Evolutionary conservation across 2,329 filamentous ascomycete genomes (phyloP), one percentile per base, ranked within the genome.

Genomic region (Botrytis tulipae): DNA sequence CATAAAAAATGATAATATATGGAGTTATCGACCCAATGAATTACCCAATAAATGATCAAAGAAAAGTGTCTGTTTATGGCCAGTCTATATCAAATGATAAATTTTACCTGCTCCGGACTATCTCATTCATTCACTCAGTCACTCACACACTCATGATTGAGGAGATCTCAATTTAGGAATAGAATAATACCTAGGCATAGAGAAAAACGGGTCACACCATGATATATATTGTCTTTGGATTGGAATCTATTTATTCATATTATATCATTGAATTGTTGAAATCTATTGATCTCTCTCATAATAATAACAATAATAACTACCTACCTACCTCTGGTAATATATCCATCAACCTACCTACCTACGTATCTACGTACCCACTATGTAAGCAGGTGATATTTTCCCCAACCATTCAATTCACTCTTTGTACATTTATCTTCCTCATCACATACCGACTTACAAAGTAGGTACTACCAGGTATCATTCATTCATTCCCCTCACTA

Each of bases 31-130:
- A 63, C 29, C 44, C 0, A 32, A 22, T 65, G 16, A 44, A 62
- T 63, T 63, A 63, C 29, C 62, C 62, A 66, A 48, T 66, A 10
- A 66, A 18, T 66, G 29, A 35, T 66, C 62, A 48, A 48, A 66
- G 62, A 46, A 66, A 48, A 35, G 29, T n/a, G 12, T 48, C n/a
- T 35, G 42, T 32, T 66, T 35, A 35, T 48, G 20, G 42, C 9
- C n/a, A 32, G 40, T 29, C 16, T 42, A 20, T 40, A 37, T 40
- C 59, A 18, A 61, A 40, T 40, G 35, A 40, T n/a, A 0, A 16
- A 40, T 44, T 44, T 29, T 14, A 29, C n/a, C 48, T 54, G 48
- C 48, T 29, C n/a, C n/a, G n/a, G n/a, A 57, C 51, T 57, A 57
- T 54, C 51, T 5, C 35, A 35, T 35, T 35, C 35, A 35, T 35